These are phyloP conservation scores for Grigorovia transvaalensis DNA, from an alignment of 805 yeast genomes.

Conservation along the genomic window DNA sequence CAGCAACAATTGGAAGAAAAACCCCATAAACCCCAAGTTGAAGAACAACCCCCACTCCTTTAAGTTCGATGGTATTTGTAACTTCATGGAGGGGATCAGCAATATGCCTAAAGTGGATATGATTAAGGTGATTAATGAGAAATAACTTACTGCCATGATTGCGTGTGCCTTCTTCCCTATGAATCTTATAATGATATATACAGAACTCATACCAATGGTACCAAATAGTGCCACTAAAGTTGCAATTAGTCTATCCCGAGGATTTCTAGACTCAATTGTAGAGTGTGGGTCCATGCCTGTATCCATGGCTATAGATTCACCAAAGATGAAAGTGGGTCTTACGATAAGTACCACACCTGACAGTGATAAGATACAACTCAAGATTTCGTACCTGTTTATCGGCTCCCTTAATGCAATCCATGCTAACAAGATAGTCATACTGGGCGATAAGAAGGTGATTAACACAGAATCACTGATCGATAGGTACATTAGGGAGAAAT, in stretches of 20 bases:
- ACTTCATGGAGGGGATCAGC: constrained; percentile 46
- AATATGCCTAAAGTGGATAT: constrained; percentile 45
- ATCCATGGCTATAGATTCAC: constrained; percentile 15
- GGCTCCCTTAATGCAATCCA: constrained; percentile 55
- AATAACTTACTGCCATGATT: constrained; percentile 64
- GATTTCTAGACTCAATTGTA: constrained; percentile 39
- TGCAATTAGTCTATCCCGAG: constrained; percentile 50
- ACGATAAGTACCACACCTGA: constrained; percentile 74
- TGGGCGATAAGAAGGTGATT: constrained; percentile 68
- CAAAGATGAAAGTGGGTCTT: constrained; percentile 65
- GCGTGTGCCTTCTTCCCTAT: constrained; percentile 79
- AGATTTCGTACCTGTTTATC: constrained; percentile 55
- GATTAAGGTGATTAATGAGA: constrained; percentile 50
- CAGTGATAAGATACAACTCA: constrained; percentile 59
- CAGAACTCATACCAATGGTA: constrained; percentile 57
- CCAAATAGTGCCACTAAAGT: constrained; percentile 55
- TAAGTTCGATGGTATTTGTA: constrained; percentile 48
- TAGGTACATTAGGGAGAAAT: constrained; percentile 61
- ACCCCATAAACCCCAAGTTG: constrained; percentile 66
- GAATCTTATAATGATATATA: constrained; percentile 59
- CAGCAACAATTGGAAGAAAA: constrained; percentile 65
- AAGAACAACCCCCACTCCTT: constrained; percentile 58
- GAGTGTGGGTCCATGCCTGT: neutral
- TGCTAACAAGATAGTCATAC: constrained; percentile 66
- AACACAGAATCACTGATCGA: constrained; percentile 75